Percentiles rank a stretch among this genome's conserved stretches.
phyloP scores from a whole-genome alignment of 1,284 basidiomycete genomes.

The Cystobasidiaceae sp. region DNA sequence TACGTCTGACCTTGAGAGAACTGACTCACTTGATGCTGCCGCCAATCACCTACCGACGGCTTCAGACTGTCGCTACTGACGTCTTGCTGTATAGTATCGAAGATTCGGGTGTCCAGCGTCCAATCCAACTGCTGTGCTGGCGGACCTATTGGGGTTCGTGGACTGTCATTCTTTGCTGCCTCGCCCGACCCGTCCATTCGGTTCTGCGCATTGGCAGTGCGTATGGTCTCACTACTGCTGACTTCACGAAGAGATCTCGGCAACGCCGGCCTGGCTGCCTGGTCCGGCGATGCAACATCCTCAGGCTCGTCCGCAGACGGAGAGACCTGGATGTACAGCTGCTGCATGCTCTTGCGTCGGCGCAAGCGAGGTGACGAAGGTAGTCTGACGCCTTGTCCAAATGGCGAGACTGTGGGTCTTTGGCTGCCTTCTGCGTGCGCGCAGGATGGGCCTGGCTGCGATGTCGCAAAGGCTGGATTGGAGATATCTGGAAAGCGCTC shows the following conservation, averaged over 20 bases:
- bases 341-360: conserved; percentile 8
- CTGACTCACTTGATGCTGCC: background rate
- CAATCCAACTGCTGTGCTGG: background rate
- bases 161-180: background rate
- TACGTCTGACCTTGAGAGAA: background rate
- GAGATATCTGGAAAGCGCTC: too few species aligned
- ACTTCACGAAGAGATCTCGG: background rate
- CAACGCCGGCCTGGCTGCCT: background rate
- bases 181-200: too few species aligned
- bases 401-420: conserved; percentile 2
- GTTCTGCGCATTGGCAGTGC: background rate
- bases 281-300: background rate
- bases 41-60: background rate
- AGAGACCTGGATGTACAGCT: conserved; percentile 4
- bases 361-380: conserved; percentile 14
- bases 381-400: conserved; percentile 27
- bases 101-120: conserved; percentile 18
- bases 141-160: background rate
- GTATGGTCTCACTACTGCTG: conserved; percentile 25
- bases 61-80: background rate
- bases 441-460: background rate
- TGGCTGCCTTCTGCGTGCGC: background rate
- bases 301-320: background rate
- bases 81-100: conserved; percentile 18
- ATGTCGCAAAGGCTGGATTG: background rate